Evolutionary conservation across 1,284 basidiomycete species (phyloP), one percentile per base, ranked within the genome.

Genomic region (Trichosporon ovoides): DNA sequence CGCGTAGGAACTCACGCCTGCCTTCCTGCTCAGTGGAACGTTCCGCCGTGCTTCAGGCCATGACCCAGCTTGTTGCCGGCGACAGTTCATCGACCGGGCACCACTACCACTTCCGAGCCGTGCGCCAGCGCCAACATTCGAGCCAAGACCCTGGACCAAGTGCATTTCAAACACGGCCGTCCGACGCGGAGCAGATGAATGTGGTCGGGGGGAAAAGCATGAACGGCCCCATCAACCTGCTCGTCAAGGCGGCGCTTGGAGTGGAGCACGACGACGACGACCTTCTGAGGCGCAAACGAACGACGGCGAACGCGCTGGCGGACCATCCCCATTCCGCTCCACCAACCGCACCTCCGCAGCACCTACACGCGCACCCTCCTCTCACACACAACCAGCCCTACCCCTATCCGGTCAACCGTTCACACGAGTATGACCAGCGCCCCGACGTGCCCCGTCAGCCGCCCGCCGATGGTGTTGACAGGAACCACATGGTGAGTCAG

Each of bases 171-270:
- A 48, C 43, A 48, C 43, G 9, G 12, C 14, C 28, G 43, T 48
- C 22, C 28, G 43, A 48, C 22, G 4, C 43, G 7, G 43, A 48
- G 14, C 43, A 43, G 22, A 28, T 43, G 7, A 5, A 20, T 10
- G 43, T 22, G 12, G 38, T 53, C 16, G 38, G 37, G n/a, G 52
- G 52, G 18, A 28, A 38, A 16, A 53, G 52, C 12, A 46, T 18
- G 31, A 38, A 24, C 24, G 56, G 56, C 14, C 49, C 56, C 5
- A 52, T 57, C 50, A 46, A 51, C 40, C 33, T 57, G 20, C 56
- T 57, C 31, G 56, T 51, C 12, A 40, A 57, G 38, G 56, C 52
- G 16, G 56, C 56, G 14, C 50, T 57, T 6, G 56, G 49, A 16
- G 43, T 48, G 14, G 43, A 22, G 4, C 14, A 48, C 6, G 43